Percentiles rank a stretch among this genome's conserved stretches.
Evolutionary conservation across 2,329 filamentous ascomycete genomes (phyloP).

Genomic region (Talaromyces atroroseus): DNA sequence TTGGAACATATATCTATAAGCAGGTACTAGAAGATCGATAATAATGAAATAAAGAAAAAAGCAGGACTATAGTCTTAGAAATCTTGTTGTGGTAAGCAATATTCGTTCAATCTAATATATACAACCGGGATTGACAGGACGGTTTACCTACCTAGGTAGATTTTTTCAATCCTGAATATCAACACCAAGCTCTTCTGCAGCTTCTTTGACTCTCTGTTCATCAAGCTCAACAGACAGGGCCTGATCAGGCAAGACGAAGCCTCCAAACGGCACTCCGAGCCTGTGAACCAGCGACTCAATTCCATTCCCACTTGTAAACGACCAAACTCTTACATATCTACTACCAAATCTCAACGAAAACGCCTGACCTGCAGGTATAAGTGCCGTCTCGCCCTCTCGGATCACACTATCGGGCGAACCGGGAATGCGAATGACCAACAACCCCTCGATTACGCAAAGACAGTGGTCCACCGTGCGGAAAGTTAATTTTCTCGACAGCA

Average conservation of each 20-base stretch:
- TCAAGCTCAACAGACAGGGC: background rate
- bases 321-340: slow-evolving; percentile 44
- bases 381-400: slow-evolving; percentile 45
- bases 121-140: no score
- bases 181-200: background rate
- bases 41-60: no score
- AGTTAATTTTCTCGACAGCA: slow-evolving; percentile 35
- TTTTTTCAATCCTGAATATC: background rate
- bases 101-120: no score
- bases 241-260: slow-evolving; percentile 38
- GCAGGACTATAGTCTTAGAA: no score
- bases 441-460: slow-evolving; percentile 46
- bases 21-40: no score
- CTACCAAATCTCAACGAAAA: slow-evolving; percentile 44
- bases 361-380: slow-evolving; percentile 44
- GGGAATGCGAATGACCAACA: slow-evolving; percentile 38
- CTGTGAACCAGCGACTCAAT: slow-evolving; percentile 43
- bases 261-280: slow-evolving; percentile 30
- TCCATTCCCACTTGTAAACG: slow-evolving; percentile 47
- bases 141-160: no score
- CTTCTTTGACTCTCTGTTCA: background rate
- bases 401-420: slow-evolving; percentile 31
- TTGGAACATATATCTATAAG: no score
- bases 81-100: no score
- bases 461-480: slow-evolving; percentile 51